Evolutionary conservation across 2,329 filamentous ascomycete species (phyloP).

Genomic region (Rutstroemia sydowiana): DNA sequence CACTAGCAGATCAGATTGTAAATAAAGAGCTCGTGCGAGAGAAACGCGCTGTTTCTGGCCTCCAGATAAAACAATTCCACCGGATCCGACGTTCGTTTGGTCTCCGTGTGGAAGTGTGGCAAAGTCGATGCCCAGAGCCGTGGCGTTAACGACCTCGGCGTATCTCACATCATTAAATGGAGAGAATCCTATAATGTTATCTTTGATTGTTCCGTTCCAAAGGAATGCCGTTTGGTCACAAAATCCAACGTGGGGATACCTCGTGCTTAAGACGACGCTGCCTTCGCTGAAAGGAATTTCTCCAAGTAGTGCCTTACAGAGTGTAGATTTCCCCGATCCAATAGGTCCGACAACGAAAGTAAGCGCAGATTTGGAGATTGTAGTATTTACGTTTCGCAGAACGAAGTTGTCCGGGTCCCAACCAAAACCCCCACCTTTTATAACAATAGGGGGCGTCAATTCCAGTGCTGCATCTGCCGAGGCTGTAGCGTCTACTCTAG

Average conservation of each 20-base stretch:
- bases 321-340: slow-evolving; percentile 31
- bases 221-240: slow-evolving; percentile 39
- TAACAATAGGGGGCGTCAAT: slow-evolving; percentile 6
- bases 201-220: slow-evolving; percentile 32
- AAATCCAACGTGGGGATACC: slow-evolving; percentile 29
- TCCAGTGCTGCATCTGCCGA: neutral
- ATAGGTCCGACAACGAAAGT: slow-evolving; percentile 27
- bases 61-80: slow-evolving; percentile 12
- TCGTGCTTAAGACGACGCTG: slow-evolving; percentile 14
- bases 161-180: slow-evolving; percentile 24
- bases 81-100: slow-evolving; percentile 19
- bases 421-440: slow-evolving; percentile 23
- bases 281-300: slow-evolving; percentile 29
- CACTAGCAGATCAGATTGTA: slow-evolving; percentile 5
- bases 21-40: slow-evolving; percentile 14
- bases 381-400: slow-evolving; percentile 15
- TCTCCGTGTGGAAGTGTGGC: slow-evolving; percentile 16
- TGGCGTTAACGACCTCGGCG: slow-evolving; percentile 19
- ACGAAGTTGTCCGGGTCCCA: slow-evolving; percentile 23
- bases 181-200: slow-evolving; percentile 33
- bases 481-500: neutral
- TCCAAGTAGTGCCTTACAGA: slow-evolving; percentile 31
- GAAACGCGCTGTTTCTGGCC: slow-evolving; percentile 23
- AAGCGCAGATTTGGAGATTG: slow-evolving; percentile 16
- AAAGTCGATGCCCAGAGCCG: slow-evolving; percentile 20